Evolutionary conservation across 1,284 basidiomycete species (phyloP).

Genomic region (Apiotrichum porosum): DNA sequence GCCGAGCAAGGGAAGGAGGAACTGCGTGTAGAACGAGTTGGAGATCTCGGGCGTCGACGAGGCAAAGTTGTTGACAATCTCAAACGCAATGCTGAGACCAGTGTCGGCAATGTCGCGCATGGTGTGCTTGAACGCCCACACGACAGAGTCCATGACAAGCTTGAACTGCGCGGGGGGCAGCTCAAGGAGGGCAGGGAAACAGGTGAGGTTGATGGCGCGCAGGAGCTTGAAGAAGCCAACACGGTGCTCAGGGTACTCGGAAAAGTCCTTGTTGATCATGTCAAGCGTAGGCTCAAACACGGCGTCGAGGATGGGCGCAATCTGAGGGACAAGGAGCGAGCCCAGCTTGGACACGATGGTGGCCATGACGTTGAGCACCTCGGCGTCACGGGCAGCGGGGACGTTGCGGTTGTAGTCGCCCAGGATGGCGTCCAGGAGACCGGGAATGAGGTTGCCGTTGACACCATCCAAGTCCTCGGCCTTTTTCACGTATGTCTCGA

Average conservation of each 20-base stretch:
- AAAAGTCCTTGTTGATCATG: conserved; percentile 99
- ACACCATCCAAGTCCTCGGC: conserved; percentile 93
- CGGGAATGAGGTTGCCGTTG: conserved; percentile 88
- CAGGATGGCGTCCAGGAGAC: conserved; percentile 90
- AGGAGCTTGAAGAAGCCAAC: conserved; percentile 96
- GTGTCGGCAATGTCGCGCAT: conserved; percentile 98
- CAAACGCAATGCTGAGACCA: conserved; percentile 86
- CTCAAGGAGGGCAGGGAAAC: conserved; percentile 89
- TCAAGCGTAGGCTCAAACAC: conserved; percentile 95
- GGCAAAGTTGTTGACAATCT: conserved; percentile 95
- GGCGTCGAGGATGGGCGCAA: conserved; percentile 92
- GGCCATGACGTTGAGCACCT: conserved; percentile 96
- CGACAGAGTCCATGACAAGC: conserved; percentile 95
- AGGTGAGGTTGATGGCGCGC: conserved; percentile 85
- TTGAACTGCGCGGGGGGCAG: conserved; percentile 93
- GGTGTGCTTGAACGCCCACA: conserved; percentile 99
- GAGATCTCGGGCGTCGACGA: conserved; percentile 70
- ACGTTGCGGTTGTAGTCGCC: conserved; percentile 96
- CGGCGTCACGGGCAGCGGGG: conserved; percentile 88
- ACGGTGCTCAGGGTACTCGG: conserved; percentile 96
- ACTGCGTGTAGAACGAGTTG: conserved; percentile 83
- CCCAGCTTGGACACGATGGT: conserved; percentile 87
- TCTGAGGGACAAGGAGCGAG: conserved; percentile 84
- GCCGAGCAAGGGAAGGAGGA: conserved; percentile 87
- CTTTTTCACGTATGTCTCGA: conserved; percentile 96